Percentiles rank a stretch among this genome's conserved stretches.
Conservation (phyloP, 1,284 basidiomycete genomes). For the Ceraceosorus bombacis region DNA sequence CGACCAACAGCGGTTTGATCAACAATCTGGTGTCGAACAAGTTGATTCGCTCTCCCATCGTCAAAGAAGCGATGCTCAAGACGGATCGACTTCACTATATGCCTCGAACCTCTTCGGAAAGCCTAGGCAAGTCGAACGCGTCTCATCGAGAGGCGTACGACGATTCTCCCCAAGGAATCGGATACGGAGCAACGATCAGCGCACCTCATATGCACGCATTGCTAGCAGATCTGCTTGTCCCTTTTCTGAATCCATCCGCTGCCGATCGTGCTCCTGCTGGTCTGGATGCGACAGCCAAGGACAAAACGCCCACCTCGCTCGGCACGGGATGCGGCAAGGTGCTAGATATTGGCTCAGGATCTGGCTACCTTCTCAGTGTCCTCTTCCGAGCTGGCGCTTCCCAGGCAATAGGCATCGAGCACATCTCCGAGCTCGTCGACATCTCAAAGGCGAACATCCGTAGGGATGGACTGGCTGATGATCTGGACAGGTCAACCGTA, state of each 20-base stretch:
- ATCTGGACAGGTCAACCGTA: constrained; percentile 57
- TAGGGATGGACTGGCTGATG: constrained; percentile 60
- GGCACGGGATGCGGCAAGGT: constrained; percentile 53
- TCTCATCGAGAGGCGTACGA: constrained; percentile 55
- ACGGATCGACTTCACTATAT: neutral
- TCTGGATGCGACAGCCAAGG: no score
- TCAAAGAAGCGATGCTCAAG: neutral
- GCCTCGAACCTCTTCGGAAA: neutral
- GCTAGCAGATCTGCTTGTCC: constrained; percentile 65
- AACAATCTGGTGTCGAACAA: neutral
- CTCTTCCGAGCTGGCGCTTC: constrained; percentile 19
- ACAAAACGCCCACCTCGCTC: neutral
- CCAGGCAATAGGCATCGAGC: constrained; percentile 78
- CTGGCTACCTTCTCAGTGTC: constrained; percentile 40
- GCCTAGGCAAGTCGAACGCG: constrained; percentile 5
- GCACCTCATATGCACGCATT: constrained; percentile 83
- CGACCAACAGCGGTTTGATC: neutral
- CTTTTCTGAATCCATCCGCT: constrained; percentile 60
- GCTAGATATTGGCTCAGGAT: constrained; percentile 59
- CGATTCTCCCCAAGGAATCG: constrained; percentile 75
- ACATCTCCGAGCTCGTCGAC: constrained; percentile 57
- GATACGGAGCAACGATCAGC: constrained; percentile 74
- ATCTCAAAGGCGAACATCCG: constrained; percentile 64
- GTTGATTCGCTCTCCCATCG: neutral
- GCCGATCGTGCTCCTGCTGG: no score